A percentile compares a stretch with the other conserved stretches of the same genome.
These are phyloP conservation scores for Arxiozyma slooffiae DNA, from an alignment of 1,139 yeast genomes.

Conservation along the genomic window DNA sequence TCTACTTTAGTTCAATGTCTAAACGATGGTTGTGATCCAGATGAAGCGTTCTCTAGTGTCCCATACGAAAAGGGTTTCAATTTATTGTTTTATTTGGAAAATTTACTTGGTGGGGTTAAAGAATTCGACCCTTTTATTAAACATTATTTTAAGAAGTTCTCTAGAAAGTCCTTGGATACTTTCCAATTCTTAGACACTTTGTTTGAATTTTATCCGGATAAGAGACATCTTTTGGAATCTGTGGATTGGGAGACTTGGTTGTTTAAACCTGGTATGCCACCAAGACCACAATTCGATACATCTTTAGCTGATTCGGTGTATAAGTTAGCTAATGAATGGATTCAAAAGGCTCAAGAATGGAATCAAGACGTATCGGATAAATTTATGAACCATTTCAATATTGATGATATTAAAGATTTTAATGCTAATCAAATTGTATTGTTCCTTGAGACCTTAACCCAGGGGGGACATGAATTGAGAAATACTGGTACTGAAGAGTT, in stretches of 20 bases:
- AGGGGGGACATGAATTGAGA: constrained; percentile 10
- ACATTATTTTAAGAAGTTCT: constrained; percentile 60
- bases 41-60: constrained; percentile 77
- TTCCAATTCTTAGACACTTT: constrained; percentile 70
- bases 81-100: constrained; percentile 64
- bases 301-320: constrained; percentile 66
- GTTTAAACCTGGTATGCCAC: constrained; percentile 76
- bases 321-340: constrained; percentile 58
- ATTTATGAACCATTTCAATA: constrained; percentile 25
- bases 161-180: constrained; percentile 65
- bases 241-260: constrained; percentile 86
- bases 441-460: constrained; percentile 60
- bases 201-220: constrained; percentile 43
- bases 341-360: constrained; percentile 24
- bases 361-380: constrained; percentile 12
- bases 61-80: constrained; percentile 91
- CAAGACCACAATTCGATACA: constrained; percentile 72
- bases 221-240: constrained; percentile 39
- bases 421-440: constrained; percentile 70
- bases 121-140: constrained; percentile 73
- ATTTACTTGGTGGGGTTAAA: constrained; percentile 47
- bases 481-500: constrained; percentile 11
- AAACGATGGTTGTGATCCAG: constrained; percentile 64
- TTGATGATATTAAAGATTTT: constrained; percentile 45
- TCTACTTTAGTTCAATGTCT: constrained; percentile 63